Base-by-base conservation (phyloP, 352 stramenopile genomes). In the Globisporangium megalacanthum region DNA sequence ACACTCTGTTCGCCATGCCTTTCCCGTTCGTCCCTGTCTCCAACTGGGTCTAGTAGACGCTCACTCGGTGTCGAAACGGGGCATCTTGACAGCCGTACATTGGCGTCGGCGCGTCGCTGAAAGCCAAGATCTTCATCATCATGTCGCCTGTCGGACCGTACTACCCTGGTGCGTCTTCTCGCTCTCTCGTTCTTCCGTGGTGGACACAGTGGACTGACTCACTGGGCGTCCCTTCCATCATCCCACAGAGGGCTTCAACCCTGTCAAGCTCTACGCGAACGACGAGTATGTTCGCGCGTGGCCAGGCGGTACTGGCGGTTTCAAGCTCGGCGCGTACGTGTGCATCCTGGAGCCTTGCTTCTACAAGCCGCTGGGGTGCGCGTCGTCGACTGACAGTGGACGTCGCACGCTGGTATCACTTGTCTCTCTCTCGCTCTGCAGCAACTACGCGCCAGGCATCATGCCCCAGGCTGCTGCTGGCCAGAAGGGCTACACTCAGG, bases 81-180 rank as follows among this genome's bases (percentile, higher is more conserved):
- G 25, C 1, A 29, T 29, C 25, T 29, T 29, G 25, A 29, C 25
- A 98, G 68, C 86, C 85, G 20, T 96, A 79, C 50, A 87, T 98
- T 52, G 92, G 94, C 42, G 75, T 99, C 11, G 77, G 77, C 9
- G 72, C 88, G n/a, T 93, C 92, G 25, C 66, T 88, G 31, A 87
- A 86, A 51, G 74, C 97, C 61, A 94, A 98, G 59, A 73, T 99
- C 25, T 99, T 95, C 65, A 87, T 98, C 39, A 99, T 99, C 58
- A 80, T 97, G 29, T 98, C 85, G 52, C 97, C 97, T 9, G 95
- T 99, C 8, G 97, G 97, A 17, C 97, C 97, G 7, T 99, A 99
- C 79, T 99, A 98, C 75, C 92, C 95, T 42, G 69, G 69, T 73
- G 52, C 37, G 58, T 61, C 11, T 17, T 45, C 9, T 35, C 13